phyloP scores from a whole-genome alignment of 2,329 filamentous ascomycete genomes.

The Aspergillaceae sp. region DNA sequence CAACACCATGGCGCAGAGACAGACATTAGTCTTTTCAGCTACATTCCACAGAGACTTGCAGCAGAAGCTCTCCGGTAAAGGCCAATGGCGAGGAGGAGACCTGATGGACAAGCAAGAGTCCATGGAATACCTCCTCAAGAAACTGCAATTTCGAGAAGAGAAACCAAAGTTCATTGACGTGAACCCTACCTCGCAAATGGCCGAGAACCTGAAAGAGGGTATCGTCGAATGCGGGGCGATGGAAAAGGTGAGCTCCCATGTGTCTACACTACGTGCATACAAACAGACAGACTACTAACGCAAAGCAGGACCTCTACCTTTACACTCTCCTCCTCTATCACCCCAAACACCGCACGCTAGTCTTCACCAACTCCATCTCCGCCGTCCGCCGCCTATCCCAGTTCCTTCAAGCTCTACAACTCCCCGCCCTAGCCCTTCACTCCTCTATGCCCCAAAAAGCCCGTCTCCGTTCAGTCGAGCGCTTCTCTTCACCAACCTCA shows the following conservation, averaged over 20 bases:
- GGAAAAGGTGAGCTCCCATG: slow-evolving; percentile 60
- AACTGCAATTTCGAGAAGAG: slow-evolving; percentile 76
- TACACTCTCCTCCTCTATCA: slow-evolving; percentile 81
- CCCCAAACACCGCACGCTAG: slow-evolving; percentile 67
- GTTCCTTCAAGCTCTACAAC: slow-evolving; percentile 70
- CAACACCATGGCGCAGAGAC: slow-evolving; percentile 40
- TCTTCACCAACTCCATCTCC: slow-evolving; percentile 95
- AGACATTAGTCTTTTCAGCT: slow-evolving; percentile 93
- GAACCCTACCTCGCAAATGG: slow-evolving; percentile 85
- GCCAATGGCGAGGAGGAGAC: slow-evolving; percentile 48
- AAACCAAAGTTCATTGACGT: slow-evolving; percentile 86
- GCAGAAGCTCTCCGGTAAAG: slow-evolving; percentile 77
- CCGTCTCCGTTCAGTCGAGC: slow-evolving; percentile 82
- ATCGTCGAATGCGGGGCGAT: slow-evolving; percentile 85
- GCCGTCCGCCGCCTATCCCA: slow-evolving; percentile 79
- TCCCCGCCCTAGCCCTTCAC: slow-evolving; percentile 71
- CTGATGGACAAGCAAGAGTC: slow-evolving; percentile 67
- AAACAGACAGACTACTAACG: neutral
- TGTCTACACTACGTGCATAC: too few species aligned
- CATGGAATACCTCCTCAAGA: slow-evolving; percentile 86
- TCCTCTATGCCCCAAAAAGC: slow-evolving; percentile 96
- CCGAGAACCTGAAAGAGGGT: slow-evolving; percentile 73
- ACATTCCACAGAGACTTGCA: slow-evolving; percentile 90
- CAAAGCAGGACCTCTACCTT: slow-evolving; percentile 69
- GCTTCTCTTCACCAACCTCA: slow-evolving; percentile 58